These are phyloP conservation scores for Trametes cingulata DNA, from an alignment of 768 basidiomycete genomes.

Conservation along the genomic window DNA sequence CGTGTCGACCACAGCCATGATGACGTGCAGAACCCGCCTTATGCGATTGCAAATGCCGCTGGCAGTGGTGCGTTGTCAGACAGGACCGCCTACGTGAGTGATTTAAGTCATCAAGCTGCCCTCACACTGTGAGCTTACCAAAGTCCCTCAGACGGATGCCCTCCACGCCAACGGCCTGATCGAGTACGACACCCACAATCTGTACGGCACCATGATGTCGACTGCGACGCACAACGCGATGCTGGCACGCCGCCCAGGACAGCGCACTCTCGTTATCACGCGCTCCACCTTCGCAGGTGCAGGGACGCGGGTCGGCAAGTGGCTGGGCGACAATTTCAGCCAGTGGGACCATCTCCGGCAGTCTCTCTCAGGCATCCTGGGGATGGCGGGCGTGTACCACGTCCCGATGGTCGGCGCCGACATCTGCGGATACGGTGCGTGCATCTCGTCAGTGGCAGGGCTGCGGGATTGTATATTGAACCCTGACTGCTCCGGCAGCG, in stretches of 20 bases:
- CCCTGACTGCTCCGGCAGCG: slow-evolving; percentile 31
- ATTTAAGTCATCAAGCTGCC: background rate
- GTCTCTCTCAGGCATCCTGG: slow-evolving; percentile 65
- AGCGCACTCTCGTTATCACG: slow-evolving; percentile 65
- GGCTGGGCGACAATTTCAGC: slow-evolving; percentile 70
- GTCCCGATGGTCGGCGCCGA: slow-evolving; percentile 79
- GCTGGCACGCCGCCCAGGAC: slow-evolving; percentile 60
- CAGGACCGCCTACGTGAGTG: slow-evolving; percentile 54
- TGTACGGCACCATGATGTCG: slow-evolving; percentile 76
- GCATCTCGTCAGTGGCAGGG: no score
- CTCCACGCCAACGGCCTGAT: slow-evolving; percentile 57
- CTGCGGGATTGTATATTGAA: background rate
- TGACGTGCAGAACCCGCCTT: slow-evolving; percentile 52
- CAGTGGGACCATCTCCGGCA: slow-evolving; percentile 58
- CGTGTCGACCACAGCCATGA: slow-evolving; percentile 34
- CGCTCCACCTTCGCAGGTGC: slow-evolving; percentile 75
- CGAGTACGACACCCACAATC: slow-evolving; percentile 65
- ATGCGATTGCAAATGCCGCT: slow-evolving; percentile 59
- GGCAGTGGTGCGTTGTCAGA: slow-evolving; percentile 48
- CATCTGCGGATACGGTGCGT: slow-evolving; percentile 65
- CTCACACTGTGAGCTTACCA: background rate
- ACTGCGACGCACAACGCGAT: slow-evolving; percentile 59
- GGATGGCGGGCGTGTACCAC: slow-evolving; percentile 65
- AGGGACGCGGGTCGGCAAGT: slow-evolving; percentile 67
- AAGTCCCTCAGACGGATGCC: slow-evolving; percentile 33